Base-by-base conservation (phyloP, 1,284 basidiomycete species). In the Exobasidium rhododendri region DNA sequence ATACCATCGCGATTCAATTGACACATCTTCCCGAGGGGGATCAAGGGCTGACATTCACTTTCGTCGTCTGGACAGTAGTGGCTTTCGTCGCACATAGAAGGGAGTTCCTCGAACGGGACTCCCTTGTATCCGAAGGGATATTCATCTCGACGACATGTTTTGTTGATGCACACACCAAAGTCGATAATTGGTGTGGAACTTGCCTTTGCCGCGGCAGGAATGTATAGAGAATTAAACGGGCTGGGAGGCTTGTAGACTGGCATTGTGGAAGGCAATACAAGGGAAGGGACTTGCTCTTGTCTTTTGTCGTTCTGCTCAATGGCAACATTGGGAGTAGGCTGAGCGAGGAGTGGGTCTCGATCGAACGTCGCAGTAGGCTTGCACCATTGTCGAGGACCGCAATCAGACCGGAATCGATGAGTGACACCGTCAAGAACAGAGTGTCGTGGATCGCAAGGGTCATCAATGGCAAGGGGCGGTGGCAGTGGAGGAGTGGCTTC, bases 1-100 rank as follows among this genome's bases (percentile, higher is more conserved):
- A 66, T 66, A 90, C 91, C 90, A 80, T 94, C 92, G 58, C 91
- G 86, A 79, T 92, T 89, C 62, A 93, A 85, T 80, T 93, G 90
- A 81, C 91, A 94, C 13, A 84, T 73, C 64, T 85, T 86, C 29
- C 85, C 87, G 0, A 90, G 85, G 0, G 84, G 56, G 4, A 89
- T 81, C 46, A 88, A 72, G 11, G 81, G 69, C 74, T 88, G 85
- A 81, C 91, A 94, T 1, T 80, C 82, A 71, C 88, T 86, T 66
- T 85, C 86, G 80, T 92, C 91, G 74, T 94, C 91, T 0, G 91
- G 91, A 80, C 91, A 94, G 81, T 91, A 92, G 66, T 74, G 26
- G 22, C 85, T 87, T 20, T 71, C 68, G 2, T 81, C 78, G 73
- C 91, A 93, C 65, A 86, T 83, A 5, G 83, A 81, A 0, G 90